Percentiles rank a stretch among this genome's conserved stretches.
Evolutionary conservation across 2,329 filamentous ascomycete species (phyloP).

Genomic region (Venturia carpophila): DNA sequence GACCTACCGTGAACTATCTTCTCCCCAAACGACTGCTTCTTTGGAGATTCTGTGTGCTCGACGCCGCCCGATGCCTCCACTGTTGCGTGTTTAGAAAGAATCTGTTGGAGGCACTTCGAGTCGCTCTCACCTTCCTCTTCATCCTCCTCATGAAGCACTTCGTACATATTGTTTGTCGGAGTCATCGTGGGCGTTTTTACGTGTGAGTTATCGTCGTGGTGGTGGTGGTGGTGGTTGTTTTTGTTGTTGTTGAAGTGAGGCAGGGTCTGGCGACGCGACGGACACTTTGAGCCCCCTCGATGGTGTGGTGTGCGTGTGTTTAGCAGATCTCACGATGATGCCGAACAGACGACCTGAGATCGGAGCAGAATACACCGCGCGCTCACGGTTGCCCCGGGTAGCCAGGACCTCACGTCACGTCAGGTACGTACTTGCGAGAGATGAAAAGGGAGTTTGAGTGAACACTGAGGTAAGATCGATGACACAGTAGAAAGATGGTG

Average conservation of each 20-base stretch:
- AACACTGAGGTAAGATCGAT: neutral
- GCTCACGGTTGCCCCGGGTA: neutral
- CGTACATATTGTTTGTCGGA: neutral
- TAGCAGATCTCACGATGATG: neutral
- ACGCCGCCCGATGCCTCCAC: neutral
- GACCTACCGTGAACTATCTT: neutral
- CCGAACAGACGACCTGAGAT: neutral
- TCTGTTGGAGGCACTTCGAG: neutral
- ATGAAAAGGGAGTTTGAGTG: neutral
- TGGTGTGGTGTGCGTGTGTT: constrained; percentile 3
- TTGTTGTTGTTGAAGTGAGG: neutral
- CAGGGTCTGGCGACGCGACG: neutral
- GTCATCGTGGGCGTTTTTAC: neutral
- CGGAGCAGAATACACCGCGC: neutral
- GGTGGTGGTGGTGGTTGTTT: neutral
- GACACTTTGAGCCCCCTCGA: neutral
- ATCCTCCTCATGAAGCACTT: neutral
- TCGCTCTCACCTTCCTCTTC: neutral
- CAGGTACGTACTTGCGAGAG: neutral
- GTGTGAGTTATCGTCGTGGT: too few relatives aligned
- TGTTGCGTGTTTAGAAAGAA: neutral
- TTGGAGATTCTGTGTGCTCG: neutral
- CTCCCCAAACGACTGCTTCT: neutral
- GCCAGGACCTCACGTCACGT: neutral
- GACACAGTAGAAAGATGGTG: neutral